These are phyloP conservation scores for Aspergillus funiculosus DNA, from an alignment of 495 filamentous ascomycete genomes.

Conservation along the genomic window DNA sequence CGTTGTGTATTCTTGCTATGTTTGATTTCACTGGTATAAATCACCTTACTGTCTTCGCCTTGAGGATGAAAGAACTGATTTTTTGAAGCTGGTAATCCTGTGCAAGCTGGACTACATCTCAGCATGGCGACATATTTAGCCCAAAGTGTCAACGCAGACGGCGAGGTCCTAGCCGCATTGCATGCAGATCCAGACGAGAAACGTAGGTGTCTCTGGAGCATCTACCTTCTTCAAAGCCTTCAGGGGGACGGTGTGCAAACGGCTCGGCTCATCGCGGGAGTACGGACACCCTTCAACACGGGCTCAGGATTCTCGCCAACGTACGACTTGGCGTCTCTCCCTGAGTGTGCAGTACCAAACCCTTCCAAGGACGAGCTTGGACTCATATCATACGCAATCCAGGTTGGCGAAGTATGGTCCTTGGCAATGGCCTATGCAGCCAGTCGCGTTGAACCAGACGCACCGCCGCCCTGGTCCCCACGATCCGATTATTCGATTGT, in stretches of 20 bases:
- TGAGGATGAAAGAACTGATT: not conserved
- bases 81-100: slow-evolving; percentile 28
- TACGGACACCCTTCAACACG: slow-evolving; percentile 13
- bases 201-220: slow-evolving; percentile 33
- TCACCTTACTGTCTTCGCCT: not conserved
- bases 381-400: slow-evolving; percentile 32
- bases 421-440: slow-evolving; percentile 37
- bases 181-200: slow-evolving; percentile 32
- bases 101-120: slow-evolving; percentile 33
- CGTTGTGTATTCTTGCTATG: slow-evolving; percentile 36
- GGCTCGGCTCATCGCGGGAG: slow-evolving; percentile 9
- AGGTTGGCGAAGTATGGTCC: slow-evolving; percentile 37
- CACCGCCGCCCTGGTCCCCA: slow-evolving; percentile 39
- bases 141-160: slow-evolving; percentile 24
- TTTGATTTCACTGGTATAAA: slow-evolving; percentile 37
- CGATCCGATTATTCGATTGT: slow-evolving; percentile 39
- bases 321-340: slow-evolving; percentile 2
- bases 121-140: slow-evolving; percentile 35
- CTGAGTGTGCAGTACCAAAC: not conserved
- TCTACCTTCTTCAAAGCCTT: slow-evolving; percentile 35
- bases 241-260: slow-evolving; percentile 23
- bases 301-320: slow-evolving; percentile 14
- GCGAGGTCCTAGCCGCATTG: slow-evolving; percentile 18
- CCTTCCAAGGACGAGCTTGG: slow-evolving; percentile 28
- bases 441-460: slow-evolving; percentile 22